Percentiles rank a stretch among this genome's conserved stretches.
Conservation (phyloP, 2,329 filamentous ascomycete genomes). For the Gnomoniopsis sp. region DNA sequence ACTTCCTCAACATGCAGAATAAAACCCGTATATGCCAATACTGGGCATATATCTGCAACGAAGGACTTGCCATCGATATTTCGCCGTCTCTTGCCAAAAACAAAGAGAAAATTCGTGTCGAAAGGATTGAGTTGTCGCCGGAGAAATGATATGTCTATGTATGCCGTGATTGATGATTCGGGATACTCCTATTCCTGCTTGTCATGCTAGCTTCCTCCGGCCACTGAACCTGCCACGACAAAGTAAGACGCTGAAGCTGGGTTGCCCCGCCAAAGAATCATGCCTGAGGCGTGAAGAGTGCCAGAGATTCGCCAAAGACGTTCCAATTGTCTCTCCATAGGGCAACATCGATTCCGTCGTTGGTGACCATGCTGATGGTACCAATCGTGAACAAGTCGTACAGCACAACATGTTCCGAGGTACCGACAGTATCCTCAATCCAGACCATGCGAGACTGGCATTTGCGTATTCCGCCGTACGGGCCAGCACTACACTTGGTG, state of each 20-base stretch:
- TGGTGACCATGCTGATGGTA: constrained; percentile 34
- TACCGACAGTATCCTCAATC: constrained; percentile 13
- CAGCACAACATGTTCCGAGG: constrained; percentile 25
- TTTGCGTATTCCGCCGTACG: constrained; percentile 30
- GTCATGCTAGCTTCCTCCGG: not conserved
- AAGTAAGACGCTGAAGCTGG: too few species aligned
- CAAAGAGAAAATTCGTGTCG: too few species aligned
- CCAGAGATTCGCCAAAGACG: constrained; percentile 29
- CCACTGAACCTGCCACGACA: not conserved
- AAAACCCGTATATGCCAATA: too few species aligned
- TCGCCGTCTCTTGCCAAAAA: too few species aligned
- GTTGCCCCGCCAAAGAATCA: not conserved
- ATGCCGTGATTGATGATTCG: not conserved
- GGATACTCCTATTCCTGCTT: not conserved
- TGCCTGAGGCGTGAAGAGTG: constrained; percentile 20
- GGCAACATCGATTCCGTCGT: constrained; percentile 30
- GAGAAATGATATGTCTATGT: not conserved
- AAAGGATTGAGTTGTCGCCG: too few species aligned
- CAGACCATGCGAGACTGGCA: constrained; percentile 44
- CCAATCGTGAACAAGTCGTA: constrained; percentile 42
- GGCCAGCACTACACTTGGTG: constrained; percentile 39
- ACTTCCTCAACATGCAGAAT: not conserved
- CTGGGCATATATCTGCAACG: too few species aligned
- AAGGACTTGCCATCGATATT: too few species aligned
- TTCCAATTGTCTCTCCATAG: constrained; percentile 33